A percentile compares a stretch with the other conserved stretches of the same genome.
Conservation (phyloP, 1,139 yeast species). For the Groenewaldozyma auringiensis region DNA sequence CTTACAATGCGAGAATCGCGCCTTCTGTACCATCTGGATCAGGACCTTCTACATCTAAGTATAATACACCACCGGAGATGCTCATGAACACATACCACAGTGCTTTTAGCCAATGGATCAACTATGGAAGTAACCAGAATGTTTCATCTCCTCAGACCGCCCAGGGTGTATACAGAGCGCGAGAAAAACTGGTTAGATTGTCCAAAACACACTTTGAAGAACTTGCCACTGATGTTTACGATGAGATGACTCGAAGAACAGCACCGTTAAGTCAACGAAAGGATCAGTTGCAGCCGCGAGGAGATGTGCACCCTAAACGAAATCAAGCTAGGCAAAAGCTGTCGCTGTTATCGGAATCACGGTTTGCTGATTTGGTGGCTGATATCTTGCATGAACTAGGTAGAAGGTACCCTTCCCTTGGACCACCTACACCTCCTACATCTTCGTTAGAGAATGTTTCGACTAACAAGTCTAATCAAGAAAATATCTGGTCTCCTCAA, state of each 20-base stretch:
- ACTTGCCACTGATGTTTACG: constrained; percentile 86
- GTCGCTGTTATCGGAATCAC: constrained; percentile 69
- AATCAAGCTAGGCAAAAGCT: constrained; percentile 93
- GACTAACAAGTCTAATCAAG: background rate
- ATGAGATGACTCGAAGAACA: constrained; percentile 72
- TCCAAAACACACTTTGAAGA: constrained; percentile 83
- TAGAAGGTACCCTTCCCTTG: constrained; percentile 41
- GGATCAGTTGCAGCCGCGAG: constrained; percentile 22
- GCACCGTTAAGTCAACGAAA: constrained; percentile 9
- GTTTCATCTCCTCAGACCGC: background rate
- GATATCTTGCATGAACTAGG: constrained; percentile 86
- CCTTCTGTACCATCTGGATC: background rate
- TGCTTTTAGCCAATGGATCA: background rate
- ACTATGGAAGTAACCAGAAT: background rate
- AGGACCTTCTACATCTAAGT: background rate
- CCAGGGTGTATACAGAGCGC: constrained; percentile 49
- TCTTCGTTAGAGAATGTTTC: background rate
- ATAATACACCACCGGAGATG: background rate
- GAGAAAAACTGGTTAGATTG: constrained; percentile 75
- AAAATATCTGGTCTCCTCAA: background rate
- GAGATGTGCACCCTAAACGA: constrained; percentile 75
- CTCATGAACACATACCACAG: background rate
- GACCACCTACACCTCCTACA: constrained; percentile 2
- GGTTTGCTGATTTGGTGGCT: constrained; percentile 84
- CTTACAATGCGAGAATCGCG: background rate